A percentile compares a stretch with the other conserved stretches of the same genome.
These are phyloP conservation scores for Calocybe gangraenosa DNA, from an alignment of 768 basidiomycete species.

Conservation along the genomic window DNA sequence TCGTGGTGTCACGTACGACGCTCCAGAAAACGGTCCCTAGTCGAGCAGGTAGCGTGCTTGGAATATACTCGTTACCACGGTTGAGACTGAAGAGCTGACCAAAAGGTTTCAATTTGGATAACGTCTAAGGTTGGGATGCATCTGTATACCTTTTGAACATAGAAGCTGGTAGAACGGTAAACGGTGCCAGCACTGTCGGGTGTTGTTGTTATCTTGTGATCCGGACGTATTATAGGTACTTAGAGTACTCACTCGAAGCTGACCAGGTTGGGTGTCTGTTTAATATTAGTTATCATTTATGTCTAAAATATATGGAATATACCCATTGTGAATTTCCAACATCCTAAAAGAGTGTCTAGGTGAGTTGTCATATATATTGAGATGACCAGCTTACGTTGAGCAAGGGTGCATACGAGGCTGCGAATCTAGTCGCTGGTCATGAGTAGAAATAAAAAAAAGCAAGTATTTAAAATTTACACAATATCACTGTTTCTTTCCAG, in stretches of 20 bases:
- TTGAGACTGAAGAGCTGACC: constrained; percentile 59
- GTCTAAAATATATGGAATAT: constrained; percentile 9
- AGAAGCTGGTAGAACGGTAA: constrained; percentile 53
- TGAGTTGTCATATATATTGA: background rate
- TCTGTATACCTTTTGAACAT: constrained; percentile 47
- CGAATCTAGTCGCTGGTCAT: constrained; percentile 21
- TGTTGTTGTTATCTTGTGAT: background rate
- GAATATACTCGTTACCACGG: constrained; percentile 58
- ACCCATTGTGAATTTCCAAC: constrained; percentile 49
- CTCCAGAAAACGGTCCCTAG: constrained; percentile 60
- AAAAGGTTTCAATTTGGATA: background rate
- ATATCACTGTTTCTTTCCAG: constrained; percentile 40
- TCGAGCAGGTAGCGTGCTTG: constrained; percentile 51
- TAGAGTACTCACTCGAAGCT: constrained; percentile 46
- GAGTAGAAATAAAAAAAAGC: background rate
- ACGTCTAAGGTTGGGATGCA: constrained; percentile 5
- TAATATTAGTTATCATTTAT: constrained; percentile 2
- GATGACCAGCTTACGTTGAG: constrained; percentile 29
- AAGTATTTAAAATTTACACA: constrained; percentile 20
- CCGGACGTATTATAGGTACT: background rate
- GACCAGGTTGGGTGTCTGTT: constrained; percentile 49
- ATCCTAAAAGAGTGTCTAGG: constrained; percentile 29
- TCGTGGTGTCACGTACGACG: constrained; percentile 37
- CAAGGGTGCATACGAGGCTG: constrained; percentile 52
- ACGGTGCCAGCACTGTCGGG: constrained; percentile 44